These are phyloP conservation scores for Fusarium pininemorale DNA, from an alignment of 2,329 filamentous ascomycete genomes.

Conservation along the genomic window DNA sequence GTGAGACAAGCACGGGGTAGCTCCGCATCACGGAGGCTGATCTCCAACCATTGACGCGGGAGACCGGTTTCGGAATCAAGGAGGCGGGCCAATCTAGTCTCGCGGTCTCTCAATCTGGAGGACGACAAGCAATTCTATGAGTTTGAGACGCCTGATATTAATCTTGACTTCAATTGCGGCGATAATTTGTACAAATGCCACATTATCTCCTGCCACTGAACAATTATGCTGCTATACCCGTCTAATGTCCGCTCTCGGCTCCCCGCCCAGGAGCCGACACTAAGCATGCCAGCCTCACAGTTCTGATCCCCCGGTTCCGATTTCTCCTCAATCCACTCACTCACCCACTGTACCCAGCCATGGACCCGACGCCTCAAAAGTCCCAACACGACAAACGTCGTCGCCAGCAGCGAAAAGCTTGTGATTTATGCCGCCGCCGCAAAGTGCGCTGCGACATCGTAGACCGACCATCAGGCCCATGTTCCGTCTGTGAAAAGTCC, in stretches of 20 bases:
- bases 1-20: not conserved
- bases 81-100: too few species aligned
- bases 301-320: constrained; percentile 18
- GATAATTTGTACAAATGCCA: too few species aligned
- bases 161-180: not conserved
- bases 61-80: not conserved
- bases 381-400: constrained; percentile 34
- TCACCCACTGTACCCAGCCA: not conserved
- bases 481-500: constrained; percentile 39
- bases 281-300: not conserved
- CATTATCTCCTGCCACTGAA: fast-evolving
- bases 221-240: not conserved
- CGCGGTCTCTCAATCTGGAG: not conserved
- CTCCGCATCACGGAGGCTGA: not conserved
- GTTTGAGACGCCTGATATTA: not conserved
- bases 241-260: not conserved
- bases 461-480: constrained; percentile 21
- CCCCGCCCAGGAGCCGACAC: constrained; percentile 15
- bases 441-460: constrained; percentile 41
- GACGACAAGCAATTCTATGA: fast-evolving
- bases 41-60: not conserved
- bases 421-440: constrained; percentile 38
- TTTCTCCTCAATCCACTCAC: constrained; percentile 15
- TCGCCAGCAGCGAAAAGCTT: constrained; percentile 43
- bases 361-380: constrained; percentile 12